Evolutionary conservation across 225 moss, liverwort and hornwort species (phyloP).

Genomic region (Sphagnum tenellum): DNA sequence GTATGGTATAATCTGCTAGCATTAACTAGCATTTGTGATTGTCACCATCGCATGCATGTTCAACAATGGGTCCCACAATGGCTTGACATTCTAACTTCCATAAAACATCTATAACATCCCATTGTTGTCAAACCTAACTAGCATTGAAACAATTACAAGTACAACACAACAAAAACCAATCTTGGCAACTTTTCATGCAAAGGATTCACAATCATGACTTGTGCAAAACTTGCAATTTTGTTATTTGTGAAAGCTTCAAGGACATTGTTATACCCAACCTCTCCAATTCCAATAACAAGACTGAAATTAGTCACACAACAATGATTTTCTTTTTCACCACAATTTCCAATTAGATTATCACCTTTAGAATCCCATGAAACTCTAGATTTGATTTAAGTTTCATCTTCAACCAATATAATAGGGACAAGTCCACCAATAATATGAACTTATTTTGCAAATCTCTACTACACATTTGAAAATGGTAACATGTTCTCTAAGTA

Average conservation of each 20-base stretch:
- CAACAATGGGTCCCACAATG: neutral
- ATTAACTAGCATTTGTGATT: neutral
- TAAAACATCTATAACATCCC: neutral
- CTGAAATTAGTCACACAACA: neutral
- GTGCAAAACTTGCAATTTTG: constrained; percentile 1
- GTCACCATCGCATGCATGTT: neutral
- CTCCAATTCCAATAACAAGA: neutral
- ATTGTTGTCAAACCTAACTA: neutral
- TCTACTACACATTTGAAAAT: neutral
- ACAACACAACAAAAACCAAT: neutral
- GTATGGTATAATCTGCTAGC: neutral
- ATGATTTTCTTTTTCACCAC: neutral
- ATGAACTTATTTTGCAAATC: neutral
- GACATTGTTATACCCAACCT: neutral
- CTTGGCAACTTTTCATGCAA: neutral
- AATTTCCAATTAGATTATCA: neutral
- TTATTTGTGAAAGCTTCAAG: neutral
- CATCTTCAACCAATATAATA: neutral
- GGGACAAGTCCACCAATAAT: neutral
- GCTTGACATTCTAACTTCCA: neutral
- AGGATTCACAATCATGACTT: constrained; percentile 1
- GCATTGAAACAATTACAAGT: constrained; percentile 6
- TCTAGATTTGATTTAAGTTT: neutral
- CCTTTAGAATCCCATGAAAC: neutral
- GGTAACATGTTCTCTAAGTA: neutral